These are phyloP conservation scores for Rheum nobile DNA, from an alignment of 148 eudicot species.

Conservation along the genomic window DNA sequence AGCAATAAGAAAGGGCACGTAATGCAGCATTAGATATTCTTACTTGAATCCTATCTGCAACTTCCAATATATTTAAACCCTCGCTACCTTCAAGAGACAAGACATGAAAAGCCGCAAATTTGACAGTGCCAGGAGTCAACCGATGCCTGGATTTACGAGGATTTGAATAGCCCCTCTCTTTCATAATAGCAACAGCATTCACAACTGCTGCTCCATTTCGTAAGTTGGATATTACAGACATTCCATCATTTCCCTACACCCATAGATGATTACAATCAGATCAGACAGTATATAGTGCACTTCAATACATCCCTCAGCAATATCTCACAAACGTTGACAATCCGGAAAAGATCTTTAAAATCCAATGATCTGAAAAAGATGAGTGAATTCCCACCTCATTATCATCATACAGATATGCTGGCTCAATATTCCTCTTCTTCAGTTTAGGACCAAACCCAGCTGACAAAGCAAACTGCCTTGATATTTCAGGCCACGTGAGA, in stretches of 20 bases:
- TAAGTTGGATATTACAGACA: slow-evolving; percentile 51
- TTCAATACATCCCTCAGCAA: background rate
- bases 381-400: slow-evolving; percentile 39
- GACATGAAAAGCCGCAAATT: slow-evolving; percentile 91
- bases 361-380: background rate
- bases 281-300: background rate
- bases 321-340: background rate
- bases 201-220: slow-evolving; percentile 84
- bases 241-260: slow-evolving; percentile 64
- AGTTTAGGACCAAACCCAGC: slow-evolving; percentile 91
- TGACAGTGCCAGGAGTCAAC: slow-evolving; percentile 94
- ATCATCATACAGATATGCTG: slow-evolving; percentile 46
- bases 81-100: slow-evolving; percentile 77
- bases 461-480: slow-evolving; percentile 79
- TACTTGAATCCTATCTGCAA: slow-evolving; percentile 93
- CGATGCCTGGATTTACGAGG: slow-evolving; percentile 89
- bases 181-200: slow-evolving; percentile 78
- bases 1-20: background rate
- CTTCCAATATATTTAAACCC: slow-evolving; percentile 76
- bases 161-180: slow-evolving; percentile 69
- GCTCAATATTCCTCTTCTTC: slow-evolving; percentile 49
- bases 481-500: slow-evolving; percentile 81
- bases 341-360: background rate
- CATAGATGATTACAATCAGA: background rate
- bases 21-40: slow-evolving; percentile 7